Evolutionary conservation across 768 basidiomycete genomes (phyloP), one percentile per base, ranked within the genome.

Genomic region (Coprinellus aureogranulatus): DNA sequence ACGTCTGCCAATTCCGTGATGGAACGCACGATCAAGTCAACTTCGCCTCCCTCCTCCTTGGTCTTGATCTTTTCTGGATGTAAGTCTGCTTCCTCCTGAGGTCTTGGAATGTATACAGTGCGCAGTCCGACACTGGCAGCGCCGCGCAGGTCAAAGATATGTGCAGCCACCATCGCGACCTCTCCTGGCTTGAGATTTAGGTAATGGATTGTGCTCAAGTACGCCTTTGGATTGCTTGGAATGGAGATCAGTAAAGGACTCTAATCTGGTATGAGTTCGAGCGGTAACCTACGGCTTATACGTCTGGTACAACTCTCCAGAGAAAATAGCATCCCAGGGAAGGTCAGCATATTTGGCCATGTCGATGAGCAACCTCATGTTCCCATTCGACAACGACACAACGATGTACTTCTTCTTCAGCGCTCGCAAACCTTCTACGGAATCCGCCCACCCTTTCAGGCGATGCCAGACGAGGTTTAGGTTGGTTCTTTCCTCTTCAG

Each of bases 281-380:
- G n/a, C n/a, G n/a, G n/a, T n/a, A n/a, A 70, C 83, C 39, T 44
- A 88, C 87, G 87, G 85, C 64, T 89, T 89, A 73, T 81, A 88
- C 0, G 80, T 78, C 9, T 75, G 72, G 49, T 88, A 84, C 18
- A 88, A 69, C 55, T 86, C 84, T 1, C 79, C 72, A 0, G 86
- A 86, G 55, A 89, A 77, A 22, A 89, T 69, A 1, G 75, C 73
- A 56, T 88, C 86, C 86, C 84, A 88, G 0, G 86, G 86, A 3
- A 88, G 70, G 18, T 78, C 72, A 2, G 84, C 81, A 55, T 81
- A 69, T 68, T 84, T 88, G 1, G 87, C 85, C 83, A 88, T 79
- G 63, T 88, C 85, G 0, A 84, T 68, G 2, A 88, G 73, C 4
- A 87, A 70, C 18, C 81, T 72, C 40, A 86, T 73, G 62, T 83